These are phyloP conservation scores for Alternaria postmessia DNA, from an alignment of 2,329 filamentous ascomycete species.

Conservation along the genomic window DNA sequence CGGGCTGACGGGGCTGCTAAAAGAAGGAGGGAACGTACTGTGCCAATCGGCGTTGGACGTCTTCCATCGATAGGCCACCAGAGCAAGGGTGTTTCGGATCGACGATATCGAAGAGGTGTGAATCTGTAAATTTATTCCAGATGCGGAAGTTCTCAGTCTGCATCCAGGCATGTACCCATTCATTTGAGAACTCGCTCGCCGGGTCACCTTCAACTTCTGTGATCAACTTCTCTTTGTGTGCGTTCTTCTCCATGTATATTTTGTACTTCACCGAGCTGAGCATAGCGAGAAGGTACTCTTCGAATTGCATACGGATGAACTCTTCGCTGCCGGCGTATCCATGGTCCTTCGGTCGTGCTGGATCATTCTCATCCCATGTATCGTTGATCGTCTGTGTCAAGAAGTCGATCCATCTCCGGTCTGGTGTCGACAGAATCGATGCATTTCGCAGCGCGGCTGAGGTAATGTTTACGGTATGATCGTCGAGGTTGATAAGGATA, in stretches of 20 bases:
- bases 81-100: constrained; percentile 93
- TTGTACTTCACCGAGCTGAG: constrained; percentile 91
- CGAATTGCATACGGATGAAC: constrained; percentile 95
- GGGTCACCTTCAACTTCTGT: constrained; percentile 80
- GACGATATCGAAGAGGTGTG: constrained; percentile 91
- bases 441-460: constrained; percentile 80
- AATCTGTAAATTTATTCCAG: constrained; percentile 77
- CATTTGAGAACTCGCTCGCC: constrained; percentile 78
- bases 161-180: constrained; percentile 89
- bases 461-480: constrained; percentile 82
- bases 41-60: constrained; percentile 87
- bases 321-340: constrained; percentile 96
- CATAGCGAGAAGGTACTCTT: constrained; percentile 91
- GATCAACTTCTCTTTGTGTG: constrained; percentile 66
- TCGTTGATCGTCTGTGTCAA: constrained; percentile 92
- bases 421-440: constrained; percentile 80
- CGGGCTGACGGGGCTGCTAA: constrained; percentile 20
- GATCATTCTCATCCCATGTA: constrained; percentile 94
- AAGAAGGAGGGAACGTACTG: constrained; percentile 57
- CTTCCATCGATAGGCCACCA: constrained; percentile 90
- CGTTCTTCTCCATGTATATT: constrained; percentile 55
- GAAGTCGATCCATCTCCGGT: constrained; percentile 96
- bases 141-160: constrained; percentile 90
- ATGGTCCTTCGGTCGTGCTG: constrained; percentile 88
- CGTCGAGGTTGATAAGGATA: constrained; percentile 94